Conservation (phyloP, 2,329 filamentous ascomycete species). For the Fusarium sp. region DNA sequence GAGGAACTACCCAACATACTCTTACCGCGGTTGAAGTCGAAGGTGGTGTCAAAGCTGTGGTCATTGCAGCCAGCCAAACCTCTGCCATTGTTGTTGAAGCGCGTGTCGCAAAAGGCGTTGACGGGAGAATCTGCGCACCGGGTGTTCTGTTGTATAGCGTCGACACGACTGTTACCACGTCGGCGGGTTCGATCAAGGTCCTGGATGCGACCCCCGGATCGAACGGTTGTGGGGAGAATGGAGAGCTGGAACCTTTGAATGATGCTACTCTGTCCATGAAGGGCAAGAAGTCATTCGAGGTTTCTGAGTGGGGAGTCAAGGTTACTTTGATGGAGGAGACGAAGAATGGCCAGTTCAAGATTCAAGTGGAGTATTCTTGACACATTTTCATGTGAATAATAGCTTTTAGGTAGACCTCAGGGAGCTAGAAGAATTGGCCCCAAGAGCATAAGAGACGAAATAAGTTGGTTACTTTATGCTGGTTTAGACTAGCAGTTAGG, state of each 20-base stretch:
- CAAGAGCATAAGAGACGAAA: too few relatives aligned
- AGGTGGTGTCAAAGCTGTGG: constrained; percentile 25
- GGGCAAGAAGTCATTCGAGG: constrained; percentile 6
- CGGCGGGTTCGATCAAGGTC: constrained; percentile 49
- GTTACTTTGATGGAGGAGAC: constrained; percentile 14
- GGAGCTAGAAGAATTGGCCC: too few relatives aligned
- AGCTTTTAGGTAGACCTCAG: too few relatives aligned
- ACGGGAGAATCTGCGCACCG: constrained; percentile 45
- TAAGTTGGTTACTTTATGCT: too few relatives aligned
- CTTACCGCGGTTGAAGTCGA: constrained; percentile 19
- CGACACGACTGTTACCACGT: constrained; percentile 44
- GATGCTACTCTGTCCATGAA: constrained; percentile 46
- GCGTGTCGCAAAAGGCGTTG: constrained; percentile 42
- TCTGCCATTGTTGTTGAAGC: constrained; percentile 49
- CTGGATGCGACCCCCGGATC: constrained; percentile 48
- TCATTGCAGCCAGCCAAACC: constrained; percentile 21
- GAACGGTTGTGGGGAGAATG: constrained; percentile 43
- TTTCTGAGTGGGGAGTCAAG: constrained; percentile 27
- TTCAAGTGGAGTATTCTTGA: not conserved
- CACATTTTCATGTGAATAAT: too few relatives aligned
- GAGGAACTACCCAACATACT: constrained; percentile 45
- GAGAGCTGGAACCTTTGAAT: constrained; percentile 42
- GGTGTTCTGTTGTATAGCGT: constrained; percentile 53
- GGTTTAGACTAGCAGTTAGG: too few relatives aligned
- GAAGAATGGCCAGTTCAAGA: not conserved